phyloP scores from a whole-genome alignment of 306 rosid species.

The Sechiopsis laciniata region DNA sequence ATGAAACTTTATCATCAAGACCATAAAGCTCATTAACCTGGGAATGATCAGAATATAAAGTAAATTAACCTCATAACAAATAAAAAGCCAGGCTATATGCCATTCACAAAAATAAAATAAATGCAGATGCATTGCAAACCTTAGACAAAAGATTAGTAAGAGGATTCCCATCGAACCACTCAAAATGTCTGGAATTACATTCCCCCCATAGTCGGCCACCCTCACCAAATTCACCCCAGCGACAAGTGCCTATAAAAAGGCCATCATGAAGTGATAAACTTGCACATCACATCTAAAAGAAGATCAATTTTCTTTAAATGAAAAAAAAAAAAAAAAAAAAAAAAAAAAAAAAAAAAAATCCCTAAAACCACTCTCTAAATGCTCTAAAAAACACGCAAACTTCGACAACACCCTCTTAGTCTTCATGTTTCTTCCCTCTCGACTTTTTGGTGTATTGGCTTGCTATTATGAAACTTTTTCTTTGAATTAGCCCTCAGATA shows the following conservation, averaged over 20 bases:
- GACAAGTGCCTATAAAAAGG: conserved; percentile 55
- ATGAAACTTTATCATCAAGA: conserved; percentile 55
- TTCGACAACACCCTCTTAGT: too few species aligned
- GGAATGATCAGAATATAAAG: conserved; percentile 21
- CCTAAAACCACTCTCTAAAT: too few species aligned
- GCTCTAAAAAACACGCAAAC: too few species aligned
- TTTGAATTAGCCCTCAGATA: too few species aligned
- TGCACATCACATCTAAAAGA: background rate
- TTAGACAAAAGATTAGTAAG: conserved; percentile 54
- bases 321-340: too few species aligned
- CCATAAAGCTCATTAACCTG: conserved; percentile 94
- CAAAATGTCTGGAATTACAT: conserved; percentile 75
- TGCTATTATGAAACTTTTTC: too few species aligned
- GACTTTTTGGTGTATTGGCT: too few species aligned
- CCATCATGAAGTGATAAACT: conserved; percentile 1
- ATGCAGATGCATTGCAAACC: conserved; percentile 41
- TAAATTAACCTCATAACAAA: conserved; percentile 16
- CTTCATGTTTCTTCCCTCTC: too few species aligned
- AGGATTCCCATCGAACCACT: conserved; percentile 86
- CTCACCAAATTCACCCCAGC: conserved; percentile 92
- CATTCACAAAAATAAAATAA: conserved; percentile 10
- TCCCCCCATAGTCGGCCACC: conserved; percentile 97
- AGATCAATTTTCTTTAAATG: conserved; percentile 3
- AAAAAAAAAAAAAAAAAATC: too few species aligned
- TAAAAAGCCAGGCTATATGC: background rate